Base-by-base conservation (phyloP, 2,329 filamentous ascomycete genomes). In the Lojkania enalia region DNA sequence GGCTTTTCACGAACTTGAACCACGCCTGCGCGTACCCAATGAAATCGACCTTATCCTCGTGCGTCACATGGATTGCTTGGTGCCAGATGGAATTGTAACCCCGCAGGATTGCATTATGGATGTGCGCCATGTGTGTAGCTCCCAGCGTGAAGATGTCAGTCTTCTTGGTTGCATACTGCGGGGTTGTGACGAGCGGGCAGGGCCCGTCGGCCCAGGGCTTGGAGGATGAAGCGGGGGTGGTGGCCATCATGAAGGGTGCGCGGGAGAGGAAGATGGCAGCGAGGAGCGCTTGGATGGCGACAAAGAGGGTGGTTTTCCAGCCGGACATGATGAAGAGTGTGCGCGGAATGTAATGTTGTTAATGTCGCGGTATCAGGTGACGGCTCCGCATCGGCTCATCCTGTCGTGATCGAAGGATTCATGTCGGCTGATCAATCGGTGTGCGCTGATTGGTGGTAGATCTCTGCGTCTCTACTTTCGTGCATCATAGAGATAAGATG, bases 81-180 rank as follows among this genome's bases (percentile, higher is more conserved):
- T 64, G 56, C 42, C 71, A 72, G 19, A 72, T 71, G 13, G 64
- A 64, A 52, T 73, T 74, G 52, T 68, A 71, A 27, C 67, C 68
- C 25, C 70, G 59, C 5, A 74, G 51, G 29, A 73, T 66, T 0
- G 67, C 55, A 32, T 74, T 74, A 54, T 74, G 71, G 9, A 72
- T 59, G 27, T 69, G 57, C 5, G 67, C 61, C 70, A 70, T 68
- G 35, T 69, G 63, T 13, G 63, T 61, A 21, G 66, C 63, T n/a
- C 64, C 64, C 5, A 48, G 52, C 4, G 64, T 69, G 46, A 64
- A 68, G 5, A 63, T 60, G 35, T 68, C 64, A 11, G 55, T 55
- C 60, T 63, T 66, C 23, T 66, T 63, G 6, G 62, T 66, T 19
- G 42, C 55, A 51, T 57, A 64, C 27, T 61, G 55, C 14, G 65